These are phyloP conservation scores for Pulveroboletus sp. DNA, from an alignment of 768 basidiomycete species.

Conservation along the genomic window DNA sequence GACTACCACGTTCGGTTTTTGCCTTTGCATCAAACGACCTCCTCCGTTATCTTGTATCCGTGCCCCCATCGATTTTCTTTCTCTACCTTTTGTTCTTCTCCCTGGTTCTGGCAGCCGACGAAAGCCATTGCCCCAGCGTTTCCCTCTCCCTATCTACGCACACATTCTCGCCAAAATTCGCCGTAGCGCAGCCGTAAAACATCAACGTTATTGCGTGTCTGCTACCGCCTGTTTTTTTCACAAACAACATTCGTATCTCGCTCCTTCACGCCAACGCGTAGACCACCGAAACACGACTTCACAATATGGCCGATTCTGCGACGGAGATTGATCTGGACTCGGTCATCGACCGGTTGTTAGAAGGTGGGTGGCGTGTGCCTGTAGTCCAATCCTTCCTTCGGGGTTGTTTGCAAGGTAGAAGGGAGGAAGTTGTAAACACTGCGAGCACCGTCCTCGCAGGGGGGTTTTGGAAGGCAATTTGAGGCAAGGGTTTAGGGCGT, in stretches of 20 bases:
- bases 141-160: constrained; percentile 1
- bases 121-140: constrained; percentile 10
- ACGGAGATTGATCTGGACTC: constrained; percentile 99
- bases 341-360: constrained; percentile 95
- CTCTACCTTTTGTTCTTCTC: constrained; percentile 6
- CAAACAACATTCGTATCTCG: constrained; percentile 15
- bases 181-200: constrained; percentile 17
- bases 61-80: constrained; percentile 31
- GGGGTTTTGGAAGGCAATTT: background rate
- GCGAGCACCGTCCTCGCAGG: background rate
- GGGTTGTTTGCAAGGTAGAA: constrained; percentile 4
- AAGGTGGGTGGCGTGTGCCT: constrained; percentile 65
- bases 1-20: constrained; percentile 29
- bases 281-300: constrained; percentile 12
- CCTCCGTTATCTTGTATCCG: constrained; percentile 33
- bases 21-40: constrained; percentile 30
- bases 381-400: constrained; percentile 19
- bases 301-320: constrained; percentile 67
- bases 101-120: constrained; percentile 23
- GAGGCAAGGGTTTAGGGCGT: constrained; percentile 10
- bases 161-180: constrained; percentile 18
- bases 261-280: constrained; percentile 15
- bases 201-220: constrained; percentile 16
- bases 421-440: background rate
- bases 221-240: constrained; percentile 23